Percentiles rank a stretch among this genome's conserved stretches.
Conservation (phyloP, 441 rosid genomes). For the Adansonia gregorii region DNA sequence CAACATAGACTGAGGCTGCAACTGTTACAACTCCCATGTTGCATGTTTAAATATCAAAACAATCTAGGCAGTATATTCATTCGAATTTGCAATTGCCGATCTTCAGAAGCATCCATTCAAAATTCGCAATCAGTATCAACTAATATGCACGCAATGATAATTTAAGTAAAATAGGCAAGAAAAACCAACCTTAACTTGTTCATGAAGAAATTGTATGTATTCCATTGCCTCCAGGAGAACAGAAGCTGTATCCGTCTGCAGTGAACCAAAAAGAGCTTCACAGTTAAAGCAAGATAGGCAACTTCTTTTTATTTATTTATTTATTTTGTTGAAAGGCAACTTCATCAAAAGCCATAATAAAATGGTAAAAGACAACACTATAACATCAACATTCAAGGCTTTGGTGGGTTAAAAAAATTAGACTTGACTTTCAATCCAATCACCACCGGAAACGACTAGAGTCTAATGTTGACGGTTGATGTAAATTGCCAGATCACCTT, state of each 20-base stretch:
- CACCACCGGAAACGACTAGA: background rate
- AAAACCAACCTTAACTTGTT: slow-evolving; percentile 85
- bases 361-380: background rate
- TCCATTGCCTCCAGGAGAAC: slow-evolving; percentile 85
- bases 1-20: background rate
- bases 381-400: background rate
- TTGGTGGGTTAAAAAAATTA: background rate
- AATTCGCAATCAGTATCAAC: background rate
- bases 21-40: background rate
- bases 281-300: background rate
- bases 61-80: background rate
- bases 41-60: background rate
- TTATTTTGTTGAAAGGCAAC: background rate
- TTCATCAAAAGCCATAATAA: background rate
- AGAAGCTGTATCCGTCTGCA: slow-evolving; percentile 96
- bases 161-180: background rate
- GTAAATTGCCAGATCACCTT: slow-evolving; percentile 52
- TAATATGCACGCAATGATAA: background rate
- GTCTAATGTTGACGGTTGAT: background rate
- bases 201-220: slow-evolving; percentile 88
- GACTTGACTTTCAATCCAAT: slow-evolving; percentile 5
- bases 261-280: slow-evolving; percentile 6
- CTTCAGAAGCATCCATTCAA: background rate
- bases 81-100: background rate
- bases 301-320: background rate